A percentile compares a stretch with the other conserved stretches of the same genome.
phyloP scores from a whole-genome alignment of 2,329 filamentous ascomycete genomes.

The Monilinia polystroma region DNA sequence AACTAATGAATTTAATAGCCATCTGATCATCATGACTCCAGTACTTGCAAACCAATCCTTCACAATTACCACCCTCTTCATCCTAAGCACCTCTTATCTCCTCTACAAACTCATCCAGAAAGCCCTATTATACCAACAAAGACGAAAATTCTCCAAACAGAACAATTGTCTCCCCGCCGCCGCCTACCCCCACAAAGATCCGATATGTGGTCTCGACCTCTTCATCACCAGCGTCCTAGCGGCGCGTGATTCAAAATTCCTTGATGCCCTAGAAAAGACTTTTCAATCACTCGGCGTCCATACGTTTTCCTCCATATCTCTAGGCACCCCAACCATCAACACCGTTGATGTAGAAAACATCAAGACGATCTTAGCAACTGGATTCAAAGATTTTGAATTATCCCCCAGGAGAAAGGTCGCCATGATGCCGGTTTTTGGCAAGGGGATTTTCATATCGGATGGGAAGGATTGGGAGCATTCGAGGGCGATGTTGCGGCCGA shows the following conservation, averaged over 20 bases:
- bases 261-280: constrained; percentile 40
- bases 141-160: constrained; percentile 19
- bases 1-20: too few relatives aligned
- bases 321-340: constrained; percentile 43
- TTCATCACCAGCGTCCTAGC: constrained; percentile 45
- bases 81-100: constrained; percentile 22
- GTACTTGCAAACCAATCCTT: not conserved
- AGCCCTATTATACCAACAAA: constrained; percentile 17
- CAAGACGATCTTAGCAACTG: constrained; percentile 55
- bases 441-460: constrained; percentile 57
- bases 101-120: constrained; percentile 24
- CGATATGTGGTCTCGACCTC: constrained; percentile 53
- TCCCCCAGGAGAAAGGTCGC: constrained; percentile 45
- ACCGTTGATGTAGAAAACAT: constrained; percentile 57
- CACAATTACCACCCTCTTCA: constrained; percentile 1
- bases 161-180: constrained; percentile 50
- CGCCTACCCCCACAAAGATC: constrained; percentile 52
- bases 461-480: constrained; percentile 54
- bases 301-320: constrained; percentile 22
- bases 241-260: constrained; percentile 41
- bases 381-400: constrained; percentile 56
- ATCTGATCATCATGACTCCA: not conserved
- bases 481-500: constrained; percentile 53
- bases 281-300: constrained; percentile 36
- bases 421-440: constrained; percentile 51